These are phyloP conservation scores for Carex parvula DNA, from an alignment of 176 grass and related monocot species.

Conservation along the genomic window DNA sequence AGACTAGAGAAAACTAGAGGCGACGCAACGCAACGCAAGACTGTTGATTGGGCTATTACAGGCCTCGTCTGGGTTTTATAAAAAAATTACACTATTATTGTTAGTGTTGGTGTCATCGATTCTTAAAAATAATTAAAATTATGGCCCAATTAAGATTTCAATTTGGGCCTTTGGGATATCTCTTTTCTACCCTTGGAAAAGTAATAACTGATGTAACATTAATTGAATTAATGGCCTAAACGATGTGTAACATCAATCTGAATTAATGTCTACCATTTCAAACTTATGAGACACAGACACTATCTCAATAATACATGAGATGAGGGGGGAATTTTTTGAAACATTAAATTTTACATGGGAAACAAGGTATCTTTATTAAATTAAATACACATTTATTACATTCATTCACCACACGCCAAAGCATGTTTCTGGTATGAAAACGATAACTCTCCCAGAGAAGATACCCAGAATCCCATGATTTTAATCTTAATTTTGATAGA, in stretches of 20 bases:
- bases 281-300: background rate
- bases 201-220: no score
- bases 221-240: background rate
- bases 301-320: background rate
- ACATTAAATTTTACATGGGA: background rate
- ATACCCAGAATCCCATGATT: background rate
- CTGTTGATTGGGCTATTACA: constrained; percentile 3
- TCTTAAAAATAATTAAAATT: no score
- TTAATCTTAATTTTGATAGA: background rate
- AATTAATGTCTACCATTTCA: background rate
- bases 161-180: background rate
- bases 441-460: constrained; percentile 5
- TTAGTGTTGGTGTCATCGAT: no score
- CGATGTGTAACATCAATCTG: background rate
- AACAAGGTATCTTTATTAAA: background rate
- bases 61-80: no score
- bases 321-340: background rate
- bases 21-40: background rate
- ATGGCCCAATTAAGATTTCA: background rate
- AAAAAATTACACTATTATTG: no score
- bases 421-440: constrained; percentile 7
- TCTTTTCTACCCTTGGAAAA: background rate
- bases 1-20: background rate
- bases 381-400: background rate
- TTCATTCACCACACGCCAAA: background rate